Base-by-base conservation (phyloP, 345 rosid species). In the Acer negundo region DNA sequence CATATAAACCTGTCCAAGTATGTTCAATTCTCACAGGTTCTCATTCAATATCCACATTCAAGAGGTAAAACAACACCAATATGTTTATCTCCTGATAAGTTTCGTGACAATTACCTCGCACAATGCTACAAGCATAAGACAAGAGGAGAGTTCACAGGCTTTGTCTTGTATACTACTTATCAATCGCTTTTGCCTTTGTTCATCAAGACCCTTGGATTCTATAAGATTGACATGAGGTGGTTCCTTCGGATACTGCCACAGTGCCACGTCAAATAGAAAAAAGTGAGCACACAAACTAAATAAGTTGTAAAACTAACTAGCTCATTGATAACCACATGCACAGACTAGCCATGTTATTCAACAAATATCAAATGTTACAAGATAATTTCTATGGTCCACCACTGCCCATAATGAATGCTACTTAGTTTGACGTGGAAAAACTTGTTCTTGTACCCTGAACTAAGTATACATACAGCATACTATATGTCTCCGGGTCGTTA, bases 131-230 rank as follows among this genome's bases (percentile, higher is more conserved):
- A 95, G 90, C 97, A 95, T 92, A 72, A 81, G 85, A 83, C 89
- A 88, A 17, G 95, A 89, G 23, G 92, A 82, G 51, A 92, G 89
- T 55, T 92, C 87, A 51, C 15, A 62, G 47, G 98, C 98, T 85
- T 83, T 89, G 67, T 88, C 84, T 75, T 78, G 85, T 75, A 92
- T 83, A 16, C 83, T 80, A 46, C 79, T 79, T 40, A 90, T 76
- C 81, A 95, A 83, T 76, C 79, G 82, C 65, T 88, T 90, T 81
- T 87, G 85, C 85, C 99, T 91, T 79, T 79, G 80, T 35, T 81
- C 87, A 79, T 95, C 97, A 74, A 95, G 97, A 76, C 98, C 99
- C 88, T 93, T 93, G 69, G 92, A 89, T 38, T 93, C 98, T 70
- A 88, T 75, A 72, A 93, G 79, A 73, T 89, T 79, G 67, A 91